Evolutionary conservation across 805 yeast species (phyloP).

Genomic region (Candida khao-thaluensis): DNA sequence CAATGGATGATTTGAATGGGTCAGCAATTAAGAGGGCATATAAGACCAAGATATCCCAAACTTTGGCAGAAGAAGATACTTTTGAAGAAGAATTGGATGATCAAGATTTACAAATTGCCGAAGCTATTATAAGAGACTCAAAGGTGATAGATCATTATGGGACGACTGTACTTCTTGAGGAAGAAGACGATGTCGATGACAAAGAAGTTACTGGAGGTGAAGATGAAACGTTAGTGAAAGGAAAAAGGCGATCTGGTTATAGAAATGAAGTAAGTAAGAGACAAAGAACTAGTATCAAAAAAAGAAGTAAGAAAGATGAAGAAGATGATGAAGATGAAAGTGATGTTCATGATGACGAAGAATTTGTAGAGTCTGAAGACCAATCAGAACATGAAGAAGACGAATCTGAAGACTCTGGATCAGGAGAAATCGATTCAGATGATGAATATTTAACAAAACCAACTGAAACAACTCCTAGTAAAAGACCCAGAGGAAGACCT

Average conservation of each 20-base stretch:
- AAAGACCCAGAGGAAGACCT: not conserved
- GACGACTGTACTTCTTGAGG: slow-evolving; percentile 17
- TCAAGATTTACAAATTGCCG: slow-evolving; percentile 47
- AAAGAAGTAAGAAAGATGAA: too few species aligned
- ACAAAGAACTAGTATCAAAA: not conserved
- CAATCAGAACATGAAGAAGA: too few species aligned
- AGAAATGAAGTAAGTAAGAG: not conserved
- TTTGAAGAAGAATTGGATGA: slow-evolving; percentile 32
- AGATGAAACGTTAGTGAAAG: too few species aligned
- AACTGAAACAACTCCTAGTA: too few species aligned
- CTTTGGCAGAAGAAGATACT: slow-evolving; percentile 32
- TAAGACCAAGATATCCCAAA: slow-evolving; percentile 26
- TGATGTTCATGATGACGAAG: too few species aligned
- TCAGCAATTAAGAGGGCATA: slow-evolving; percentile 53
- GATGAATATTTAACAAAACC: not conserved
- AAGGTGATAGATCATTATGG: slow-evolving; percentile 13
- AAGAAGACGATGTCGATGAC: slow-evolving; percentile 9
- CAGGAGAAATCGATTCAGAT: not conserved
- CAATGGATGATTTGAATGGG: slow-evolving; percentile 37
- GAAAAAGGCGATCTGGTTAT: too few species aligned
- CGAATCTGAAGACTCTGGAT: too few species aligned
- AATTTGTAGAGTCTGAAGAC: too few species aligned
- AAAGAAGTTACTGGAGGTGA: not conserved
- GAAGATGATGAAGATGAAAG: too few species aligned
- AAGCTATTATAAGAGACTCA: slow-evolving; percentile 30